Evolutionary conservation across 306 rosid species (phyloP), one percentile per base, ranked within the genome.

Genomic region (Cicer judaicum): DNA sequence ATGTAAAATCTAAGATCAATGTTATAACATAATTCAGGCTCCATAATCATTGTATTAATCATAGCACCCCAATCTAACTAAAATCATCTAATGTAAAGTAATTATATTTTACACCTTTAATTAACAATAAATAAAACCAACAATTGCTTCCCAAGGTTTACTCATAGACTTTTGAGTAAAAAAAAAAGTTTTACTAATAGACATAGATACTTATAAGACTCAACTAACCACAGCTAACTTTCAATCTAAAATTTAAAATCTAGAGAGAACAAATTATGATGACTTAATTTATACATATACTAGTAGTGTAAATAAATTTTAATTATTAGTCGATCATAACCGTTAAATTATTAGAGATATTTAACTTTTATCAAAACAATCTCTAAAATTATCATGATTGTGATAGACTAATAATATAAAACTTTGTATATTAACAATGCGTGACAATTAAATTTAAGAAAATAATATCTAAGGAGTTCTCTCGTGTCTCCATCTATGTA

Each of bases 11-110:
- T 74, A 64, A 52, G 8, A 67, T 52, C 54, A 55, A 59, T 19
- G 29, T n/a, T 21, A 50, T 38, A 21, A 53, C 52, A 72, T 60
- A 66, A 54, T 19, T 48, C 59, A 61, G 42, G 59, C 82, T 81
- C 76, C 52, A 80, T 68, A 52, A 84, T 86, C 76, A 81, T 79
- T 64, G 70, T 59, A 66, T 78, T 74, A 76, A 76, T 80, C 68
- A 72, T 61, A 70, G 13, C 73, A 78, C 79, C 66, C 82, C 68
- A 82, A 72, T 82, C 70, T 56, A 76, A 49, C 77, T 49, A 61
- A 49, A 34, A 81, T 21, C 46, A 81, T 21, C 63, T 62, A 67
- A 62, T 78, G 62, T 73, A 78, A 36, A 29, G 36, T 13, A 12
- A 69, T 5, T 10, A 48, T 75, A 72, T 60, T 59, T 72, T 60